Percentiles rank a stretch among this genome's conserved stretches.
Evolutionary conservation across 1,139 yeast species (phyloP).

Genomic region (Komagataea norvegica): DNA sequence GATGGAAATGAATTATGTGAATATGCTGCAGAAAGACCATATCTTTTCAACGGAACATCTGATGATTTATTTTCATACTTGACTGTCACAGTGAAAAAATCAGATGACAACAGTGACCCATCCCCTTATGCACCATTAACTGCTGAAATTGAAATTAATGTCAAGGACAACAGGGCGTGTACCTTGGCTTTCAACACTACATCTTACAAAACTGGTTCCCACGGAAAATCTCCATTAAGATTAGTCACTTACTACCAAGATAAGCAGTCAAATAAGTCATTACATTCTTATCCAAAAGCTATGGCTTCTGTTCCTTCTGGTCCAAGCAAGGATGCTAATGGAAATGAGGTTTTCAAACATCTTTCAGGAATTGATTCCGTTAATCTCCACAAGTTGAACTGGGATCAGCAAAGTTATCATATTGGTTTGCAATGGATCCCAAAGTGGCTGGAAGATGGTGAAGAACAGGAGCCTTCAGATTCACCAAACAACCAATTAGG

Average conservation of each 20-base stretch:
- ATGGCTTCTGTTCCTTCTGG: constrained; percentile 41
- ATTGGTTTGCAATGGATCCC: constrained; percentile 80
- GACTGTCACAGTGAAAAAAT: constrained; percentile 43
- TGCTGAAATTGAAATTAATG: constrained; percentile 57
- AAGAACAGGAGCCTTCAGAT: constrained; percentile 34
- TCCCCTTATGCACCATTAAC: constrained; percentile 64
- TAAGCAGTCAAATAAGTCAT: constrained; percentile 15
- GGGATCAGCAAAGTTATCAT: constrained; percentile 50
- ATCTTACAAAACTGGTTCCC: constrained; percentile 31
- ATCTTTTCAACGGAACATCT: constrained; percentile 40
- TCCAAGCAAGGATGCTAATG: constrained; percentile 42
- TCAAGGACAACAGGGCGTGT: constrained; percentile 62
- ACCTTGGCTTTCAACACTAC: constrained; percentile 50
- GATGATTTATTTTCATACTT: constrained; percentile 40
- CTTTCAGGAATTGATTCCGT: constrained; percentile 59
- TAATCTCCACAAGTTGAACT: constrained; percentile 58
- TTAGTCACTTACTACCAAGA: constrained; percentile 48
- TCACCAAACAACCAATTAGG: constrained; percentile 38
- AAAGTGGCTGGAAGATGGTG: constrained; percentile 42
- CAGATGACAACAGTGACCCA: constrained; percentile 36
- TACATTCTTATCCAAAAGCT: neutral
- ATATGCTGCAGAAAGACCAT: constrained; percentile 52
- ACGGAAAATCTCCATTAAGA: constrained; percentile 53
- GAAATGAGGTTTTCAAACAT: constrained; percentile 50
- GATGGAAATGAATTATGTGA: constrained; percentile 52